Evolutionary conservation across 1,284 basidiomycete species (phyloP).

Genomic region (Dichomitus squalens): DNA sequence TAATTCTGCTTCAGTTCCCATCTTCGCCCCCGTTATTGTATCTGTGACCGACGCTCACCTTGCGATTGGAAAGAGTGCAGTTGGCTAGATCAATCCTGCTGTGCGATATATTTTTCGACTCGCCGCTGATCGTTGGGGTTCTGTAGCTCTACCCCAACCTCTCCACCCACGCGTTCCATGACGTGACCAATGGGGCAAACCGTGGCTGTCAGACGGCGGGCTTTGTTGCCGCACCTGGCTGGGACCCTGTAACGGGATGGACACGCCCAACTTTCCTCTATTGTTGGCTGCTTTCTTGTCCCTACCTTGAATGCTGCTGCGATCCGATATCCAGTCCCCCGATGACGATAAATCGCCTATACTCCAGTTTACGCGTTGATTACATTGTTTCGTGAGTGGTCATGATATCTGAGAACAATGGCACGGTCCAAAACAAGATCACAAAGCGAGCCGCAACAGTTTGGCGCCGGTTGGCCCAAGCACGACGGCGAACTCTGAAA

Average conservation of each 20-base stretch:
- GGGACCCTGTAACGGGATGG: constrained; percentile 26
- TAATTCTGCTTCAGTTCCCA: constrained; percentile 20
- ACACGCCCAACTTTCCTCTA: constrained; percentile 27
- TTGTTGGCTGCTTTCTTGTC: constrained; percentile 1
- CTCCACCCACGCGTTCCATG: constrained; percentile 38
- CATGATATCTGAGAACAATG: too few species aligned
- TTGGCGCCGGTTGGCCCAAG: too few species aligned
- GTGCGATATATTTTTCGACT: background rate
- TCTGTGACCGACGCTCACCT: constrained; percentile 64
- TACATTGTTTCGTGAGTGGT: too few species aligned
- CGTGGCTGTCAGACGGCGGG: constrained; percentile 25
- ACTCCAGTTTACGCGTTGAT: too few species aligned
- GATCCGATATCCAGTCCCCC: too few species aligned
- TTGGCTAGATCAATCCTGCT: constrained; percentile 61
- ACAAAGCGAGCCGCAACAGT: too few species aligned
- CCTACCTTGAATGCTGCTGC: background rate
- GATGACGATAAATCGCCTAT: too few species aligned
- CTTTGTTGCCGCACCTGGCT: constrained; percentile 31
- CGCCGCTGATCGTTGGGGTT: constrained; percentile 3
- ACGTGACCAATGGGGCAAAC: constrained; percentile 38
- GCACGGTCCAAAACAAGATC: too few species aligned
- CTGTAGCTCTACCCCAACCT: constrained; percentile 32
- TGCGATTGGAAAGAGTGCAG: constrained; percentile 39
- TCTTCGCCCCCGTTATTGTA: constrained; percentile 51
- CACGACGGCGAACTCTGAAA: too few species aligned